Conservation (phyloP, 495 filamentous ascomycete species). For the Daldinia childiae region DNA sequence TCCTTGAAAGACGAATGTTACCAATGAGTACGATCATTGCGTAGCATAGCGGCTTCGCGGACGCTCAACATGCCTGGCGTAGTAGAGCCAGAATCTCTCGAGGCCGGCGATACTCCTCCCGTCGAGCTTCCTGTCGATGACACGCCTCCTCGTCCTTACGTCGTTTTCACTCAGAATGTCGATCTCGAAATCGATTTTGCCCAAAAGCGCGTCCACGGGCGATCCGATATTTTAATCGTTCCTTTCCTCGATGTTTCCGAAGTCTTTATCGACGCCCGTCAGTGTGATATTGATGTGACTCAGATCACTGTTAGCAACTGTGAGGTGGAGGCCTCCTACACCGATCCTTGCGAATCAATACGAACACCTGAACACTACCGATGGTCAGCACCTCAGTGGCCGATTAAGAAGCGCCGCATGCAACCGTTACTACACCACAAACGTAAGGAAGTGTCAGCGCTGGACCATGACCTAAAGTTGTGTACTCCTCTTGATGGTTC, state of each 20-base stretch:
- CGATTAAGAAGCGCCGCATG: slow-evolving; percentile 73
- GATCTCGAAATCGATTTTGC: slow-evolving; percentile 88
- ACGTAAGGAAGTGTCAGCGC: slow-evolving; percentile 54
- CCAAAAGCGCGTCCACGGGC: slow-evolving; percentile 76
- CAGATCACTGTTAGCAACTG: slow-evolving; percentile 74
- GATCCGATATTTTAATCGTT: slow-evolving; percentile 80
- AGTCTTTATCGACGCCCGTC: slow-evolving; percentile 86
- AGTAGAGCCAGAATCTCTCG: slow-evolving; percentile 38
- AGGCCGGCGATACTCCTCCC: slow-evolving; percentile 37
- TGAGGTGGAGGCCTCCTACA: slow-evolving; percentile 67
- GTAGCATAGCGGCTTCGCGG: slow-evolving; percentile 33
- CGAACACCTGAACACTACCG: slow-evolving; percentile 65
- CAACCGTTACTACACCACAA: slow-evolving; percentile 66
- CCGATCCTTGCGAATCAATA: slow-evolving; percentile 76
- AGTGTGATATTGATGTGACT: slow-evolving; percentile 73
- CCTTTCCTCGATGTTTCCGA: slow-evolving; percentile 70
- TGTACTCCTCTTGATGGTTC: slow-evolving; percentile 57
- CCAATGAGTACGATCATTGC: slow-evolving; percentile 38
- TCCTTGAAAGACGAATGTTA: not conserved
- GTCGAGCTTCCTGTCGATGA: slow-evolving; percentile 47
- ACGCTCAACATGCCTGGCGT: slow-evolving; percentile 45
- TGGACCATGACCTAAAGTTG: slow-evolving; percentile 48
- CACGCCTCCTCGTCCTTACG: slow-evolving; percentile 55
- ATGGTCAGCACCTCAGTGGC: slow-evolving; percentile 77
- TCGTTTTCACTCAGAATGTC: slow-evolving; percentile 82